Evolutionary conservation across 805 yeast genomes (phyloP), one percentile per base, ranked within the genome.

Genomic region (Wickerhamomyces silvicola): DNA sequence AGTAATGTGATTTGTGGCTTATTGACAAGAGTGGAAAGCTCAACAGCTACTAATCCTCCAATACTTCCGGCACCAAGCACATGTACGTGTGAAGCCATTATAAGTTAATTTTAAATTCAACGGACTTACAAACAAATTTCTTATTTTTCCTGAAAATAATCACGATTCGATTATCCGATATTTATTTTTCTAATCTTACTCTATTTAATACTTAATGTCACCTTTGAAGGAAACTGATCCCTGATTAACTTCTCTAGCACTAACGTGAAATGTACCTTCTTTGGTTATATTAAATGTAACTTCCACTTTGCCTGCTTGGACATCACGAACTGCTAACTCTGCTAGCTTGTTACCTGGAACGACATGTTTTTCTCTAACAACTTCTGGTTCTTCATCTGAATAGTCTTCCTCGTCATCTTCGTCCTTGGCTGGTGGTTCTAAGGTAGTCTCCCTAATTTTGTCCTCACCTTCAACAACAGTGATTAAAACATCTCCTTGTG

Each of bases 341-440:
- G 87, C 94, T 50, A 92, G 70, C 50, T 75, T 71, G 32, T 75
- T 70, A 43, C 86, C 85, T 42, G 87, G 74, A 52, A 72, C 72
- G 67, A 76, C 78, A 28, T 76, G 78, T 43, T 81, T 81, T 64
- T 77, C 83, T 62, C 77, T 80, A 43, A 75, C 64, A 54, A 85
- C 70, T 61, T 88, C 96, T 45, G 95, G 96, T 66, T 88, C 97
- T 45, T 84, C 94, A 49, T 86, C 95, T 17, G 60, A 57, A 43
- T 66, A 78, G 20, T 64, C 71, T 22, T 66, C 73, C 25, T 68
- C 75, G 15, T 64, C 71, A 42, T 71, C 69, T 41, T 59, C 72
- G 31, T 68, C 72, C 53, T 68, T 72, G 32, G 79, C 72, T 32
- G 59, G 57, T 41, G 70, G 66, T 61, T 84, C 95, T 27, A 85